Conservation (phyloP, 306 rosid genomes). For the Cyamopsis tetragonoloba region DNA sequence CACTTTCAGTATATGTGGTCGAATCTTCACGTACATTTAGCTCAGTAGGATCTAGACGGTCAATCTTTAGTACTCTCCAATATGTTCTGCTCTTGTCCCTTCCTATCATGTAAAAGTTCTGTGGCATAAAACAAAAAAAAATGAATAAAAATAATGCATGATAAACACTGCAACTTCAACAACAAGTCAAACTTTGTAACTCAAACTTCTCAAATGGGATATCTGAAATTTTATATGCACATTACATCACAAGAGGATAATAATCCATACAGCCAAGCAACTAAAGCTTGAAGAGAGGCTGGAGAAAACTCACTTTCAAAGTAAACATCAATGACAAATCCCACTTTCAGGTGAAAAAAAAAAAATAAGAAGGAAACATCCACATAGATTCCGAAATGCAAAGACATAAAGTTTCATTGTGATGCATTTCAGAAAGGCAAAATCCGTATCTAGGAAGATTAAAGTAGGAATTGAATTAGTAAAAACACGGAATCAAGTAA, state of each 20-base stretch:
- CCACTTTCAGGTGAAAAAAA: neutral
- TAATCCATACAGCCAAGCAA: neutral
- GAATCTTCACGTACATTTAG: conserved; percentile 76
- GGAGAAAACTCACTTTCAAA: neutral
- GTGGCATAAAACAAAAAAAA: conserved; percentile 29
- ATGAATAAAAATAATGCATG: neutral
- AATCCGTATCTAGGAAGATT: neutral
- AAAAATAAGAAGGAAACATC: neutral
- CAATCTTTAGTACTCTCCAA: conserved; percentile 92
- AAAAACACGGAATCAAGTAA: conserved; percentile 5
- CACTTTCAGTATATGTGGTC: conserved; percentile 67
- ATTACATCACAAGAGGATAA: neutral
- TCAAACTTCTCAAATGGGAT: conserved; percentile 2
- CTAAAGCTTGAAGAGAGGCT: conserved; percentile 7
- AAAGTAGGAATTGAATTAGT: neutral
- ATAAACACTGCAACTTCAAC: conserved; percentile 13
- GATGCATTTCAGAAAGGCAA: neutral
- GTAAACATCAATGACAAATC: neutral
- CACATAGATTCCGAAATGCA: neutral
- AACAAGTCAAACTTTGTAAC: neutral
- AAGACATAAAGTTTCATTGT: neutral
- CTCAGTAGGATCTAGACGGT: conserved; percentile 71
- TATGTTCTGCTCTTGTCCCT: conserved; percentile 78
- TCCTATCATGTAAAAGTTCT: conserved; percentile 96
- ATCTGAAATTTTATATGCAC: conserved; percentile 4